These are phyloP conservation scores for Schoenoplectus triqueter DNA, from an alignment of 202 grass and related monocot genomes.

Conservation along the genomic window DNA sequence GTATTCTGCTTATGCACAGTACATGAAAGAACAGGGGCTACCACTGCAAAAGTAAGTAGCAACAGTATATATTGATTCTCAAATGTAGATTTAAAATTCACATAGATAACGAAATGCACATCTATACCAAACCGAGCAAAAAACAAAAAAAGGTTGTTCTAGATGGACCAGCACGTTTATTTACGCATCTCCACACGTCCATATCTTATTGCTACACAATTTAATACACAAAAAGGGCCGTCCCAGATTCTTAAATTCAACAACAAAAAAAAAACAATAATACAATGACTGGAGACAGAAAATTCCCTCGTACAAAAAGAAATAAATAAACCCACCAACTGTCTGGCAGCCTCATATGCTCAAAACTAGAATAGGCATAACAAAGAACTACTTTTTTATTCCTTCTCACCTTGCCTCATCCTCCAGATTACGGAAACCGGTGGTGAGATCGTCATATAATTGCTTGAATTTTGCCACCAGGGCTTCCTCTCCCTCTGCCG, in stretches of 20 bases:
- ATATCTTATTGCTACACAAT: constrained; percentile 37
- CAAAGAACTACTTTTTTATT: constrained; percentile 27
- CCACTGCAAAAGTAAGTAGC: not conserved
- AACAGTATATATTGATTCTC: constrained; percentile 14
- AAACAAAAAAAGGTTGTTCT: not conserved
- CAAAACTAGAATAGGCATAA: constrained; percentile 40
- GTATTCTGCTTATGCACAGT: not conserved
- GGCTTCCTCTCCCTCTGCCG: constrained; percentile 78
- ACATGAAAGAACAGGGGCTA: not conserved
- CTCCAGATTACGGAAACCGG: constrained; percentile 90
- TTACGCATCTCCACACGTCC: constrained; percentile 39
- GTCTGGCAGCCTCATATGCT: constrained; percentile 33
- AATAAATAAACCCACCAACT: constrained; percentile 38
- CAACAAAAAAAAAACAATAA: constrained; percentile 34
- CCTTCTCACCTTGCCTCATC: constrained; percentile 65
- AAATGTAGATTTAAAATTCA: constrained; percentile 24
- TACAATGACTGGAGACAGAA: constrained; percentile 30
- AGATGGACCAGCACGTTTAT: constrained; percentile 38
- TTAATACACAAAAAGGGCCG: constrained; percentile 36
- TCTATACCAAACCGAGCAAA: constrained; percentile 15
- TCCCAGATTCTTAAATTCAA: constrained; percentile 17
- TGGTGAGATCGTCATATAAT: constrained; percentile 79
- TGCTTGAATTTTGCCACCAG: constrained; percentile 79
- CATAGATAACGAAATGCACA: constrained; percentile 15
- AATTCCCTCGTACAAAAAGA: constrained; percentile 24